These are phyloP conservation scores for Cryptococcus sp. DNA, from an alignment of 1,284 basidiomycete species.

Conservation along the genomic window DNA sequence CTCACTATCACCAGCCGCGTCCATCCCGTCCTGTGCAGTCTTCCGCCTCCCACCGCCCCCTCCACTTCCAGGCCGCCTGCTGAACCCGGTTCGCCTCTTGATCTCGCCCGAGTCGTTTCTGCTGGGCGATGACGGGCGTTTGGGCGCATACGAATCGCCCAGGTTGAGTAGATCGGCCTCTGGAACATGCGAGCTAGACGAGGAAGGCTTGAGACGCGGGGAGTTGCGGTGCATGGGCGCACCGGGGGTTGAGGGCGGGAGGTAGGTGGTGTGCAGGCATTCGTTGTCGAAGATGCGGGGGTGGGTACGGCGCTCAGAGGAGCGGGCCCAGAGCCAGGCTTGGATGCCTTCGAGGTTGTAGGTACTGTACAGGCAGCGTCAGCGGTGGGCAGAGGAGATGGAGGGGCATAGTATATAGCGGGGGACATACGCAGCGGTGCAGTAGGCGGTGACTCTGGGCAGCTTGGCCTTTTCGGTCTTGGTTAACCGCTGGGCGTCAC, in stretches of 20 bases:
- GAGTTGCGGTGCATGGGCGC: conserved; percentile 20
- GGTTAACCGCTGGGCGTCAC: conserved; percentile 83
- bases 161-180: conserved; percentile 47
- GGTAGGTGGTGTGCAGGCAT: conserved; percentile 49
- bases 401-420: neutral
- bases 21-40: conserved; percentile 35
- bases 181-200: conserved; percentile 27
- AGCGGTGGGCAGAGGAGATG: neutral
- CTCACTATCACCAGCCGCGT: conserved; percentile 28
- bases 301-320: conserved; percentile 75
- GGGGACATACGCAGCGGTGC: conserved; percentile 73
- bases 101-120: conserved; percentile 12
- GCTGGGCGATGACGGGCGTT: conserved; percentile 11
- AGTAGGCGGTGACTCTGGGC: conserved; percentile 92
- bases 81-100: conserved; percentile 43
- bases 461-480: conserved; percentile 91
- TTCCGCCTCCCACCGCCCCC: conserved; percentile 51
- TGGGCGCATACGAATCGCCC: conserved; percentile 17
- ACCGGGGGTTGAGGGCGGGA: conserved; percentile 39
- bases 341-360: conserved; percentile 82
- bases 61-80: conserved; percentile 44
- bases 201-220: conserved; percentile 38
- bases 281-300: conserved; percentile 57
- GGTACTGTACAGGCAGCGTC: conserved; percentile 57
- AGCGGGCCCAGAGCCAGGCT: conserved; percentile 80